Percentiles rank a stretch among this genome's conserved stretches.
Conservation (phyloP, 179 eudicot genomes). For the Heliamphora pulchella region DNA sequence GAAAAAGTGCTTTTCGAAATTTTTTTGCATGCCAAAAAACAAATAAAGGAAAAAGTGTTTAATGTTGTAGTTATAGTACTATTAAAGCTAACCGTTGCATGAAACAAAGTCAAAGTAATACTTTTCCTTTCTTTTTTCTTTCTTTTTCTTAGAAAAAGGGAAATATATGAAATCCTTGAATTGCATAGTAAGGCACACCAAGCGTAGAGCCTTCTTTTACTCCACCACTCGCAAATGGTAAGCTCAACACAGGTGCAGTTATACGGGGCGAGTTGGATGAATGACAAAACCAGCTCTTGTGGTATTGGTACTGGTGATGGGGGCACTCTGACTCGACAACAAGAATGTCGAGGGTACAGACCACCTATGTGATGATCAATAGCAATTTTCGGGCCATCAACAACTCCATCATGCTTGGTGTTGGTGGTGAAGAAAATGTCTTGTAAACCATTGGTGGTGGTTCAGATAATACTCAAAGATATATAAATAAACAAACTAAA, state of each 20-base stretch:
- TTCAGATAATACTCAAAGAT: no score
- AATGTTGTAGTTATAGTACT: no score
- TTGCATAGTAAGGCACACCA: constrained; percentile 4
- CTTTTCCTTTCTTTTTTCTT: background rate
- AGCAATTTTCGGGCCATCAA: constrained; percentile 50
- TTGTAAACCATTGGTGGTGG: no score
- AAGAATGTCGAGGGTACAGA: constrained; percentile 13
- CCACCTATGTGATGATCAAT: constrained; percentile 23
- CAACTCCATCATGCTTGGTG: constrained; percentile 20
- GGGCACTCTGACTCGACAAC: background rate
- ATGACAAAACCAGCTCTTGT: constrained; percentile 1
- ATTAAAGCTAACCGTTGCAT: no score
- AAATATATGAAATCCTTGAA: constrained; percentile 2
- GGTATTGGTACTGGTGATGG: background rate
- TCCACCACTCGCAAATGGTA: no score
- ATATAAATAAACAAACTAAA: no score
- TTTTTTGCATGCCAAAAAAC: no score
- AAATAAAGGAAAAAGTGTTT: no score
- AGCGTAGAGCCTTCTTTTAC: no score
- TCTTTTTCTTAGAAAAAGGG: background rate
- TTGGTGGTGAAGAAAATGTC: no score
- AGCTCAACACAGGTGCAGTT: constrained; percentile 39
- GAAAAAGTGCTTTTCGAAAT: no score
- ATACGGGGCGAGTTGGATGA: constrained; percentile 37
- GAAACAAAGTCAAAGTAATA: background rate